Conservation (phyloP, 345 rosid genomes). For the Lenwebbia sp. region DNA sequence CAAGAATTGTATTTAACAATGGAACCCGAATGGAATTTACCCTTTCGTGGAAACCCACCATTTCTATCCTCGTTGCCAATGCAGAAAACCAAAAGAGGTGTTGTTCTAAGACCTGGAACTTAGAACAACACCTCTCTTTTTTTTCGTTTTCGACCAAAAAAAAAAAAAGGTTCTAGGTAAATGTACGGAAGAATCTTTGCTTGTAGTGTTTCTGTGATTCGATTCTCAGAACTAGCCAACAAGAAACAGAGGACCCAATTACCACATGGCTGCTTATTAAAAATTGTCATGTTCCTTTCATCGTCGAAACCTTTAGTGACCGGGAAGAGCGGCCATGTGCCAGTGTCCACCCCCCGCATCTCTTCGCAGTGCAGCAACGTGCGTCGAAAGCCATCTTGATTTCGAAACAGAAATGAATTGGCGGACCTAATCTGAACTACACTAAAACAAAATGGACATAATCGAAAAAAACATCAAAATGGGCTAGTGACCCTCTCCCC, state of each 20-base stretch:
- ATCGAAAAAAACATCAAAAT: not conserved
- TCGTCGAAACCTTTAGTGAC: not conserved
- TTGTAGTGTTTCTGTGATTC: not conserved
- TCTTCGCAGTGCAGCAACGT: not conserved
- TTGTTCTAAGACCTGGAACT: not conserved
- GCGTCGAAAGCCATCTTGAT: not conserved
- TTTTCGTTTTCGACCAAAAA: too few relatives aligned
- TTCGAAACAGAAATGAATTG: not conserved
- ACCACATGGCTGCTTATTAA: not conserved
- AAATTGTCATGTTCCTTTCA: not conserved
- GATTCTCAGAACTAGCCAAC: not conserved
- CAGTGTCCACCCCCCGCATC: not conserved
- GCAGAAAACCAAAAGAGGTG: not conserved
- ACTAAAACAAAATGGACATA: not conserved
- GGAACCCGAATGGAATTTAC: not conserved
- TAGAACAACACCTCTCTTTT: too few relatives aligned
- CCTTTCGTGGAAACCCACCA: not conserved
- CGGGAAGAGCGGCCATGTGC: not conserved
- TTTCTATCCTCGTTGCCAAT: not conserved
- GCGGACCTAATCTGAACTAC: not conserved
- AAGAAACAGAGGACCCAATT: not conserved
- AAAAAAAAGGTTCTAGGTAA: not conserved
- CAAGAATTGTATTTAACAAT: not conserved
- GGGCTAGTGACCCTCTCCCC: not conserved
- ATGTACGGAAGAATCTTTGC: not conserved